Conservation (phyloP, 495 filamentous ascomycete genomes). For the Daldinia caldariorum region DNA sequence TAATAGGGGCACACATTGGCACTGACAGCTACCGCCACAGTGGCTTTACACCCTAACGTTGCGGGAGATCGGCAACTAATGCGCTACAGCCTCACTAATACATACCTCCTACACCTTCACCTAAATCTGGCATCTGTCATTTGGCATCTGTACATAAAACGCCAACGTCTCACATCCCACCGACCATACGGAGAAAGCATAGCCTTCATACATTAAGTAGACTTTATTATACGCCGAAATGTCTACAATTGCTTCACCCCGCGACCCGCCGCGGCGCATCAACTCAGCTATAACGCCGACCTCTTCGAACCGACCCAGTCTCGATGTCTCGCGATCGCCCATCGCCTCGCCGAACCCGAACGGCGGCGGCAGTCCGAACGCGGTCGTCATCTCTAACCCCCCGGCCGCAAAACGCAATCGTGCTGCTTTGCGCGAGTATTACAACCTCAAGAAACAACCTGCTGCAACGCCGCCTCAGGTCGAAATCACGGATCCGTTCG, state of each 20-base stretch:
- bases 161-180: background rate
- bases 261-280: slow-evolving; percentile 61
- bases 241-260: slow-evolving; percentile 81
- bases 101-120: background rate
- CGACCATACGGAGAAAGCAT: background rate
- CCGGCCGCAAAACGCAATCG: slow-evolving; percentile 60
- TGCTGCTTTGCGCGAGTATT: slow-evolving; percentile 91
- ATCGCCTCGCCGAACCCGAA: slow-evolving; percentile 62
- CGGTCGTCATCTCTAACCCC: slow-evolving; percentile 56
- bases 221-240: slow-evolving; percentile 55
- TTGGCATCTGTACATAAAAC: too few relatives aligned
- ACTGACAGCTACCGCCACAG: slow-evolving; percentile 40
- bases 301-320: slow-evolving; percentile 77
- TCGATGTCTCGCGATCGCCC: slow-evolving; percentile 69
- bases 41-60: slow-evolving; percentile 39
- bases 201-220: background rate
- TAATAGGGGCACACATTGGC: background rate
- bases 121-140: slow-evolving; percentile 21
- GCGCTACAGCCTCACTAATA: slow-evolving; percentile 30
- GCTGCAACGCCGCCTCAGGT: slow-evolving; percentile 49
- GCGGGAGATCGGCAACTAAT: slow-evolving; percentile 41
- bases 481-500: slow-evolving; percentile 52
- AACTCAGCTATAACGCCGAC: slow-evolving; percentile 64
- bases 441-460: slow-evolving; percentile 73
- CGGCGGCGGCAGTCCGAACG: slow-evolving; percentile 59